Conservation (phyloP, 2,329 filamentous ascomycete genomes). For the Nothophaeocryptopus gaeumannii region DNA sequence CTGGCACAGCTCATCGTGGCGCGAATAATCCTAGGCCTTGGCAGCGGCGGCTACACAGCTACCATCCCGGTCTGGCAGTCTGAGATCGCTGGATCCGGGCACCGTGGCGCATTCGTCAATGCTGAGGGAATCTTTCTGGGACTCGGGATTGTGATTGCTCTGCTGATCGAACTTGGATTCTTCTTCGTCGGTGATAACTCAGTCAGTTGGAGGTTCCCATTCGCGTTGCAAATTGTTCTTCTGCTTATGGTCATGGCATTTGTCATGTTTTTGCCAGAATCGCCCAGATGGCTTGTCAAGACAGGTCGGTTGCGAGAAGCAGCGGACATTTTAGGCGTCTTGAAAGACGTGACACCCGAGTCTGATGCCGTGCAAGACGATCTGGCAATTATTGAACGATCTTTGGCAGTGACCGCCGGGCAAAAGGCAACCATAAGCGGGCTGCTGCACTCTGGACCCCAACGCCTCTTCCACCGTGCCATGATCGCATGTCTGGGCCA, state of each 20-base stretch:
- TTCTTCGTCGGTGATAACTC: constrained; percentile 33
- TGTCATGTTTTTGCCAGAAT: constrained; percentile 48
- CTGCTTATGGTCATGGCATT: constrained; percentile 43
- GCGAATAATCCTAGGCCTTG: constrained; percentile 52
- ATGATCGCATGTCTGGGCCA: constrained; percentile 60
- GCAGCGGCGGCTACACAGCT: constrained; percentile 58
- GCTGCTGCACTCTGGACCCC: constrained; percentile 12
- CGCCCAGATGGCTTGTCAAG: constrained; percentile 46
- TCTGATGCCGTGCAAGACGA: constrained; percentile 58
- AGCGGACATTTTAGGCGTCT: constrained; percentile 51
- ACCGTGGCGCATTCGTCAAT: constrained; percentile 60
- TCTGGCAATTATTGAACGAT: constrained; percentile 46
- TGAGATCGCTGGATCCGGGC: constrained; percentile 53
- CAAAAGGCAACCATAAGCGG: constrained; percentile 10
- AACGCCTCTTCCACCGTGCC: constrained; percentile 55
- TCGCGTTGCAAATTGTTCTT: constrained; percentile 52
- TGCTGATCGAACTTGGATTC: constrained; percentile 51
- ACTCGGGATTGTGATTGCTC: constrained; percentile 49
- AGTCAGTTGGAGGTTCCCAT: constrained; percentile 52
- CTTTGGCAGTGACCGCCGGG: constrained; percentile 48
- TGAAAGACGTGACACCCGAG: constrained; percentile 49
- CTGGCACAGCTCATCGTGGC: constrained; percentile 53
- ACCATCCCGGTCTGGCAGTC: constrained; percentile 56
- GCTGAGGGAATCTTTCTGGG: constrained; percentile 54
- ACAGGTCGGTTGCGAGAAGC: constrained; percentile 47